Conservation (phyloP, 768 basidiomycete genomes). For the Exidia glandulosa region DNA sequence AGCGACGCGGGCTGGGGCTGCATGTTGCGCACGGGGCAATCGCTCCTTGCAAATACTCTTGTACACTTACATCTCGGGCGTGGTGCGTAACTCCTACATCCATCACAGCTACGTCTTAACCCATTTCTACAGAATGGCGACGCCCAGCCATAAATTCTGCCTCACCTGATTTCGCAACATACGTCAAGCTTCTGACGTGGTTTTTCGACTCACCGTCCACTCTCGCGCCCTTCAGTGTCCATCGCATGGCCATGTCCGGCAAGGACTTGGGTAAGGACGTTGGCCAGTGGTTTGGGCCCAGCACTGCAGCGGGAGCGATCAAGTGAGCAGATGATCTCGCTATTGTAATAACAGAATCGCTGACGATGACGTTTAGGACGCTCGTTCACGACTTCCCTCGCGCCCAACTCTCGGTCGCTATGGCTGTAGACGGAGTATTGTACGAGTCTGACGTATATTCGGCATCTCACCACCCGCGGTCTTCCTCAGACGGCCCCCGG, state of each 20-base stretch:
- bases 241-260: slow-evolving; percentile 90
- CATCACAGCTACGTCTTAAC: not conserved
- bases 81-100: slow-evolving; percentile 31
- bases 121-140: slow-evolving; percentile 62
- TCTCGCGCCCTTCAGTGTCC: slow-evolving; percentile 84
- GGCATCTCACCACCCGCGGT: slow-evolving; percentile 38
- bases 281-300: slow-evolving; percentile 97
- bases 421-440: slow-evolving; percentile 72
- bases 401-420: slow-evolving; percentile 67
- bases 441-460: slow-evolving; percentile 80
- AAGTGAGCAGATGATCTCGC: slow-evolving; percentile 39
- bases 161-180: slow-evolving; percentile 65
- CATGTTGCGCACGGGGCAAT: slow-evolving; percentile 83
- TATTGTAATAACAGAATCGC: not conserved
- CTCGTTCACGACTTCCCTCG: slow-evolving; percentile 72
- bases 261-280: slow-evolving; percentile 92
- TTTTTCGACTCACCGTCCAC: slow-evolving; percentile 85
- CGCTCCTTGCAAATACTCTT: slow-evolving; percentile 71
- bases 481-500: not conserved
- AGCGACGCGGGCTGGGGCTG: slow-evolving; percentile 87
- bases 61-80: slow-evolving; percentile 64
- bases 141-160: slow-evolving; percentile 50
- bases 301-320: slow-evolving; percentile 93
- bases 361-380: slow-evolving; percentile 34
- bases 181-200: slow-evolving; percentile 88